Evolutionary conservation across 2,329 filamentous ascomycete genomes (phyloP).

Genomic region (Clonostachys solani): DNA sequence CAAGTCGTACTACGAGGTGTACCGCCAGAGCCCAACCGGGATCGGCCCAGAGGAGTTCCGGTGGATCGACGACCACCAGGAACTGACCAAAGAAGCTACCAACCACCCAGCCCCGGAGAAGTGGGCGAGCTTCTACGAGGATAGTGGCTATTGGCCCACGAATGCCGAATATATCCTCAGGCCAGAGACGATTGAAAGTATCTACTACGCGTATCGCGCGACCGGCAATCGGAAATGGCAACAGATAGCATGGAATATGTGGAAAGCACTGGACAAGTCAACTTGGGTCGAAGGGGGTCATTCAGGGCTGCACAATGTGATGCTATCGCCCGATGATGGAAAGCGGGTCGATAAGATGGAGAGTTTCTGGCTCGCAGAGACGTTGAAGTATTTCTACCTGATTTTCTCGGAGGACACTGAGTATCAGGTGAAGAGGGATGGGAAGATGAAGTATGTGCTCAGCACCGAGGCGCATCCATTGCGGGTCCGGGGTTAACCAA

Average conservation of each 20-base stretch:
- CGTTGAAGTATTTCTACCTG: constrained; percentile 71
- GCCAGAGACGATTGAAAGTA: constrained; percentile 76
- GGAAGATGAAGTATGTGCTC: constrained; percentile 32
- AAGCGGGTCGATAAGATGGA: constrained; percentile 56
- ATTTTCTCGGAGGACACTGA: constrained; percentile 36
- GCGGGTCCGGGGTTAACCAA: constrained; percentile 6
- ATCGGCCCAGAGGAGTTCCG: constrained; percentile 48
- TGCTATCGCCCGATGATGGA: constrained; percentile 27
- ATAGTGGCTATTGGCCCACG: constrained; percentile 1
- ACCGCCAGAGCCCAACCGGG: constrained; percentile 38
- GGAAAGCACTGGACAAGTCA: constrained; percentile 53
- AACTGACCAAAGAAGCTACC: constrained; percentile 25
- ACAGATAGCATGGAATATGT: constrained; percentile 58
- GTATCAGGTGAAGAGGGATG: background rate
- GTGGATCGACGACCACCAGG: constrained; percentile 33
- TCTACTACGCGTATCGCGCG: constrained; percentile 73
- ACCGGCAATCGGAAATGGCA: constrained; percentile 62
- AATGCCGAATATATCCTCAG: constrained; percentile 56
- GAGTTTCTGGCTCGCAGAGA: constrained; percentile 71
- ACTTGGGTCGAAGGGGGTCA: constrained; percentile 62
- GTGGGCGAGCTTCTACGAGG: constrained; percentile 51
- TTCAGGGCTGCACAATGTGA: constrained; percentile 57
- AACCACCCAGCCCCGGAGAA: constrained; percentile 2
- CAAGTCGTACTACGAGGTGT: constrained; percentile 48
- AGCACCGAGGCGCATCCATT: constrained; percentile 50